phyloP scores from a whole-genome alignment of 2,329 filamentous ascomycete species.

The Fusarium sarcochroum region DNA sequence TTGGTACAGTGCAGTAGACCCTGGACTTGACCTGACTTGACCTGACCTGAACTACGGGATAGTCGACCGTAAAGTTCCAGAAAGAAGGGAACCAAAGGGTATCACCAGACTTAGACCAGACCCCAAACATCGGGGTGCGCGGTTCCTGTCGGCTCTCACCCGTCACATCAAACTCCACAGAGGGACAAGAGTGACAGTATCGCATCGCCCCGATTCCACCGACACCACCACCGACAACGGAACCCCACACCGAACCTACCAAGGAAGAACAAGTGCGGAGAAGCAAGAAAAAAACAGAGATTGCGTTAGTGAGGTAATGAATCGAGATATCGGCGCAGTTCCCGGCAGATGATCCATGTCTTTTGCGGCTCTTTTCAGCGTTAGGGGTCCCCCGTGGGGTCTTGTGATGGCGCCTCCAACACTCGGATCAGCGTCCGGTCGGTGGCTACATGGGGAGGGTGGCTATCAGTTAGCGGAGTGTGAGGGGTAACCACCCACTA shows the following conservation, averaged over 20 bases:
- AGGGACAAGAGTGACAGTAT: not conserved
- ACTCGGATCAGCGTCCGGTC: conserved; percentile 27
- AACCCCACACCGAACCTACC: conserved; percentile 10
- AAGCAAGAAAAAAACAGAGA: not conserved
- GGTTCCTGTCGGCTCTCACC: conserved; percentile 1
- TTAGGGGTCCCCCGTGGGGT: conserved; percentile 13
- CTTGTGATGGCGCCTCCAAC: conserved; percentile 22
- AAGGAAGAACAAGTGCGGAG: not conserved
- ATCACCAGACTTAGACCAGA: not conserved
- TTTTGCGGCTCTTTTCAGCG: not conserved
- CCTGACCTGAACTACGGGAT: not conserved
- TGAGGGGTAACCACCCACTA: conserved; percentile 30
- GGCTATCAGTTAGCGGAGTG: conserved; percentile 4
- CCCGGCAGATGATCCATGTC: conserved; percentile 24
- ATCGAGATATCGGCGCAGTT: conserved; percentile 26
- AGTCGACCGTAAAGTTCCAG: not conserved
- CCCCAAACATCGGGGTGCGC: not conserved
- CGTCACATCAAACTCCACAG: not conserved
- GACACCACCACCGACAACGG: conserved; percentile 18
- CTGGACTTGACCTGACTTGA: not conserved
- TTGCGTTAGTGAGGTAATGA: not conserved
- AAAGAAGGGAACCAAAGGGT: not conserved
- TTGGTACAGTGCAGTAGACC: not conserved
- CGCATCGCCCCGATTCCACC: not conserved
- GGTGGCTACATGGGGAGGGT: not conserved